phyloP scores from a whole-genome alignment of 2,329 filamentous ascomycete genomes.

The Pseudogymnoascus sp. region DNA sequence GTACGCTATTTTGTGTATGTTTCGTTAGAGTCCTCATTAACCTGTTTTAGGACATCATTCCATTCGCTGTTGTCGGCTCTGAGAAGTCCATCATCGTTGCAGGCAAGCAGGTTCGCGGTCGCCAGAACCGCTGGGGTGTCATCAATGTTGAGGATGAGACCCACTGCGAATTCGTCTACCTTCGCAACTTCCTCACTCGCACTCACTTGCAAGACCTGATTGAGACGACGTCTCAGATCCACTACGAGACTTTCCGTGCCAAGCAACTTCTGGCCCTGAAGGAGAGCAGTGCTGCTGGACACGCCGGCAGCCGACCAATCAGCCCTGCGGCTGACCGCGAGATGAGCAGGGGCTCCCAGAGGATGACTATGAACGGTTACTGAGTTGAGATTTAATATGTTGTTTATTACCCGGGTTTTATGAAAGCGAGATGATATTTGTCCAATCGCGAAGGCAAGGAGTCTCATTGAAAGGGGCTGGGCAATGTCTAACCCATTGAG shows the following conservation, averaged over 20 bases:
- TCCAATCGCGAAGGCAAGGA: constrained; percentile 27
- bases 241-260: constrained; percentile 99
- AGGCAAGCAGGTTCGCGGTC: constrained; percentile 92
- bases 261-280: constrained; percentile 97
- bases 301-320: constrained; percentile 80
- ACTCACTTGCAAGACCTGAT: constrained; percentile 98
- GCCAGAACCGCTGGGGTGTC: constrained; percentile 98
- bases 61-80: constrained; percentile 95
- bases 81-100: constrained; percentile 97
- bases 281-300: constrained; percentile 80
- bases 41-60: constrained; percentile 67
- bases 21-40: constrained; percentile 29
- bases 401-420: constrained; percentile 18
- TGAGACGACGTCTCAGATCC: constrained; percentile 98
- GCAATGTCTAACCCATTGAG: constrained; percentile 23
- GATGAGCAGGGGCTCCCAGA: constrained; percentile 91
- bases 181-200: constrained; percentile 96
- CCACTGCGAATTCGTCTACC: constrained; percentile 98
- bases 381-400: constrained; percentile 38
- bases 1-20: constrained; percentile 39
- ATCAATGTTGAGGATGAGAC: constrained; percentile 99
- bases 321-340: constrained; percentile 91
- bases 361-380: constrained; percentile 99
- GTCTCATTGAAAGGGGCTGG: constrained; percentile 27
- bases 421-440: constrained; percentile 26